Evolutionary conservation across 139 green algal species (phyloP).

Genomic region (Chlamydomonas eustigma): DNA sequence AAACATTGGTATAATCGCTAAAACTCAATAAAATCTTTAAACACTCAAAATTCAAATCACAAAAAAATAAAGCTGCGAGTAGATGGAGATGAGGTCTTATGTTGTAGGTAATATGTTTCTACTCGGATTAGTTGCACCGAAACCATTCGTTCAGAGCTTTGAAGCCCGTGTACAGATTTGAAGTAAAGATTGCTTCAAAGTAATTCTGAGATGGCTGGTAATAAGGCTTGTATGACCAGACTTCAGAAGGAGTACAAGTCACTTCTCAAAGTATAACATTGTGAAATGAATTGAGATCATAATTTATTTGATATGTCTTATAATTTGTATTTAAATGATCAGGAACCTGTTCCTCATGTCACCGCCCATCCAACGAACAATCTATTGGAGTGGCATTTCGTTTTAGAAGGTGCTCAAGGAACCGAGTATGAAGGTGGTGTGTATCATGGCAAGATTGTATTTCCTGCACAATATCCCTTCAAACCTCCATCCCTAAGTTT

Average conservation of each 20-base stretch:
- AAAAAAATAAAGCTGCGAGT: too few relatives aligned
- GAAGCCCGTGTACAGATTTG: too few relatives aligned
- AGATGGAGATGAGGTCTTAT: conserved; percentile 1
- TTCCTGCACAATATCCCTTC: conserved; percentile 69
- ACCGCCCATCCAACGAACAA: conserved; percentile 68
- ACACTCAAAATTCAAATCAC: too few relatives aligned
- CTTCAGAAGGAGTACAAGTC: conserved; percentile 81
- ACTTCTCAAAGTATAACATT: conserved; percentile 49
- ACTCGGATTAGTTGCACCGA: too few relatives aligned
- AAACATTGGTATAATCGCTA: too few relatives aligned
- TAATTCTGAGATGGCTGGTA: too few relatives aligned
- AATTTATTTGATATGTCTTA: neutral
- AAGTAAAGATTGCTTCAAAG: too few relatives aligned
- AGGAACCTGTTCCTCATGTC: conserved; percentile 78
- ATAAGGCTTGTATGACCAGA: conserved; percentile 59
- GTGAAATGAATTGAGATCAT: neutral
- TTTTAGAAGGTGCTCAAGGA: conserved; percentile 58
- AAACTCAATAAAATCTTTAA: too few relatives aligned
- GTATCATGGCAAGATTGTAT: conserved; percentile 81
- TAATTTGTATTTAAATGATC: neutral
- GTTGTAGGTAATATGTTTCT: too few relatives aligned
- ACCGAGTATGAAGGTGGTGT: conserved; percentile 68
- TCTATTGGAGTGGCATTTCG: conserved; percentile 82
- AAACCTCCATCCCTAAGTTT: conserved; percentile 73
- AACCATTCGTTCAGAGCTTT: too few relatives aligned